phyloP scores from a whole-genome alignment of 768 basidiomycete species.

The Xerocomus brunneocitrinus region DNA sequence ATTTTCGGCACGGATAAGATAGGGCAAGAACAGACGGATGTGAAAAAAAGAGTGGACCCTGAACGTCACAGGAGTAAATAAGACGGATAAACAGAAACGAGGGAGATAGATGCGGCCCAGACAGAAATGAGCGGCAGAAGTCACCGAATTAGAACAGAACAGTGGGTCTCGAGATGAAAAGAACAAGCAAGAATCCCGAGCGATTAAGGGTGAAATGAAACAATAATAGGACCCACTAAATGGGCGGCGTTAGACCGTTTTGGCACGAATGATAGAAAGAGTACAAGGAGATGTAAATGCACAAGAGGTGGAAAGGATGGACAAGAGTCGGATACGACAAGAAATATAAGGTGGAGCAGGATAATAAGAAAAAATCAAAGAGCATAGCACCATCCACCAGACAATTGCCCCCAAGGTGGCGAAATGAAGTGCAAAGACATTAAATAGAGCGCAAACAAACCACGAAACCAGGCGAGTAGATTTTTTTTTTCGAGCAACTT shows the following conservation, averaged over 20 bases:
- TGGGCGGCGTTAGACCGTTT: constrained; percentile 5
- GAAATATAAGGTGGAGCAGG: constrained; percentile 3
- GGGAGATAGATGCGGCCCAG: neutral
- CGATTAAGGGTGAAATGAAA: constrained; percentile 1
- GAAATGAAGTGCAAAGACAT: neutral
- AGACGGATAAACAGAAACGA: constrained; percentile 14
- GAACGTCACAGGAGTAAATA: neutral
- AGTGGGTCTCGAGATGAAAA: constrained; percentile 9
- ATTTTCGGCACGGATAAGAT: neutral
- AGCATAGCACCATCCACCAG: constrained; percentile 8
- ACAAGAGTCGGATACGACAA: constrained; percentile 14
- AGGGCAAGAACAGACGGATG: neutral
- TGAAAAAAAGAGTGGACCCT: constrained; percentile 1
- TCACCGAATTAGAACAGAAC: constrained; percentile 10
- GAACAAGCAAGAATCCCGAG: constrained; percentile 5
- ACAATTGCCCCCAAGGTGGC: constrained; percentile 1
- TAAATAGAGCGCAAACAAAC: constrained; percentile 3
- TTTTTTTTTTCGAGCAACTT: constrained; percentile 2
- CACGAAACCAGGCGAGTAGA: neutral
- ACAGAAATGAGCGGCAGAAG: constrained; percentile 6
- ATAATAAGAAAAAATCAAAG: constrained; percentile 6
- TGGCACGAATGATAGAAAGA: constrained; percentile 2
- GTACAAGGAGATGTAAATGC: constrained; percentile 13
- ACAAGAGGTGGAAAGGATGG: constrained; percentile 3
- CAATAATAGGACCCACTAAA: constrained; percentile 9